Conservation (phyloP, 2,329 filamentous ascomycete genomes). For the Venturia carpophila region DNA sequence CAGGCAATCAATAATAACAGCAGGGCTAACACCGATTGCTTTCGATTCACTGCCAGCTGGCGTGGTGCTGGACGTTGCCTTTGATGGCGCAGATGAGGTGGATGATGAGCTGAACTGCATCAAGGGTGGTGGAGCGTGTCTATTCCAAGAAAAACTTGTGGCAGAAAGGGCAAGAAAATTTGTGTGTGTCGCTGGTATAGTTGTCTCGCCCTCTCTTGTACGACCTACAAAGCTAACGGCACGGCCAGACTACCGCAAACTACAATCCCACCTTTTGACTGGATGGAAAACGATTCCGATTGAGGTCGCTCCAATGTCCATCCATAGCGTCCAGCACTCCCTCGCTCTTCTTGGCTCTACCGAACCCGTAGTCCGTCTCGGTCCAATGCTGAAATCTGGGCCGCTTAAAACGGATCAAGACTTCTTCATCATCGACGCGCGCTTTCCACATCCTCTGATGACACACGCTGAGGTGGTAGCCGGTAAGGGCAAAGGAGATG, state of each 20-base stretch:
- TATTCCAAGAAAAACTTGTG: constrained; percentile 97
- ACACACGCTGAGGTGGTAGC: constrained; percentile 49
- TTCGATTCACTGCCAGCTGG: constrained; percentile 65
- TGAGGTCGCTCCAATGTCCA: constrained; percentile 82
- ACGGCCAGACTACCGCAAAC: constrained; percentile 73
- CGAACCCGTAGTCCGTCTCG: constrained; percentile 62
- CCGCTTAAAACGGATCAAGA: constrained; percentile 79
- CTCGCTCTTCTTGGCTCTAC: constrained; percentile 66
- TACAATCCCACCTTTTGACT: constrained; percentile 64
- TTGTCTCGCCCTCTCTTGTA: background rate
- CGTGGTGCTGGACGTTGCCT: constrained; percentile 72
- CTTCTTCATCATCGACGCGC: constrained; percentile 87
- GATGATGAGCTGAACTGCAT: constrained; percentile 93
- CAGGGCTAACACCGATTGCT: constrained; percentile 67
- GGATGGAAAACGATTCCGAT: constrained; percentile 84
- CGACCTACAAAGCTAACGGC: background rate
- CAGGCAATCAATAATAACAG: constrained; percentile 72
- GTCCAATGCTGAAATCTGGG: constrained; percentile 68
- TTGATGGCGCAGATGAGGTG: constrained; percentile 95
- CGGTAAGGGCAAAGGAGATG: constrained; percentile 41
- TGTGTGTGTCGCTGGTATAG: constrained; percentile 71
- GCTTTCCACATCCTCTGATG: constrained; percentile 63
- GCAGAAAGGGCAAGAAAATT: constrained; percentile 78
- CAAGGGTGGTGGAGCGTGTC: constrained; percentile 93
- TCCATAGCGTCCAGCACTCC: constrained; percentile 65